Evolutionary conservation across 148 eudicot species (phyloP), one percentile per base, ranked within the genome.

Genomic region (Nyssa sinensis): DNA sequence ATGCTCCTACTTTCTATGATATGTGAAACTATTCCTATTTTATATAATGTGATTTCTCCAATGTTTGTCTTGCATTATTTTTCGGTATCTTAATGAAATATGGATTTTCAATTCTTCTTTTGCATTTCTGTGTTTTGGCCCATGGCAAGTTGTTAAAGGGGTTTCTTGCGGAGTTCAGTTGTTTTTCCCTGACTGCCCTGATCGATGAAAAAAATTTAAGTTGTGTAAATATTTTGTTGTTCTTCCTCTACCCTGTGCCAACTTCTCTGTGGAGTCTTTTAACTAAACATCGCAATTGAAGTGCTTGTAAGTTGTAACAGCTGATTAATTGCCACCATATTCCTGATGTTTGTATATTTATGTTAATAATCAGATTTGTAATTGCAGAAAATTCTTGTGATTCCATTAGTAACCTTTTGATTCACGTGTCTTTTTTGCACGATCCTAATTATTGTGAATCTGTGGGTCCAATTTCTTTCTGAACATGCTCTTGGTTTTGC

Each of bases 401-500:
- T 37, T 37, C 8, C 41, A 3, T 4, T 3, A 31, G 57, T 30
- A 0, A 62, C 5, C 17, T 62, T 31, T 28, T 53, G 39, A 28
- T 58, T 44, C 39, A 29, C 30, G 34, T 69, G 29, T 70, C n/a
- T 13, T 9, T 1, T 34, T 47, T 8, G 59, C 11, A 1, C 31
- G 0, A 31, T 53, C 60, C 0, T 29, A 16, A 10, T 68, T 33
- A 6, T 68, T 28, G 28, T 62, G 3, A 5, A 2, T 41, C 0
- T 39, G 25, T 30, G 25, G 19, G 34, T 30, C 4, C 8, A 13
- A 11, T 66, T 49, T 12, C 23, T 70, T 57, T 55, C 44, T 14
- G 33, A 24, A 4, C 39, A 47, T n/a, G n/a, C n/a, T n/a, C n/a
- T 75, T 65, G 28, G 27, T 68, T 73, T 41, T 66, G 19, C 35